Conservation (phyloP, 257 asterid species). For the Solanum sejunctum region DNA sequence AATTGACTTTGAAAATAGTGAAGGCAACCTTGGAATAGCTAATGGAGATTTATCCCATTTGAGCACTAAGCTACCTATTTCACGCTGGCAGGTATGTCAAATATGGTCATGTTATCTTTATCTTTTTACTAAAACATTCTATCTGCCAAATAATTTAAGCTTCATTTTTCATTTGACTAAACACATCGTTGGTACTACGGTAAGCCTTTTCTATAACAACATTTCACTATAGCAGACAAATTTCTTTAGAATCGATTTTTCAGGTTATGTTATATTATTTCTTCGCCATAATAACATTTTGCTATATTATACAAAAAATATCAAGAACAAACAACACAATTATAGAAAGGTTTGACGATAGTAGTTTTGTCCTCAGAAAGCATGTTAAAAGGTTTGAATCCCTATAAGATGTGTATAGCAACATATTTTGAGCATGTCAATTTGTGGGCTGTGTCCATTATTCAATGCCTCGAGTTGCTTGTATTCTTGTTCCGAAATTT, state of each 20-base stretch:
- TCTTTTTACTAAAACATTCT: not conserved
- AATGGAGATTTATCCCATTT: constrained; percentile 54
- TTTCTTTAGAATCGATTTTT: not conserved
- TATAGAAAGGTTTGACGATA: not conserved
- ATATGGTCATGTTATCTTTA: not conserved
- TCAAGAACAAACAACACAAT: not conserved
- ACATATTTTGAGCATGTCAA: not conserved
- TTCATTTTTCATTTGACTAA: not conserved
- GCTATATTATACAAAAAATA: not conserved
- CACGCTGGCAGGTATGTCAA: constrained; percentile 75
- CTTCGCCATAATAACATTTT: not conserved
- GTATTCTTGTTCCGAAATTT: not conserved
- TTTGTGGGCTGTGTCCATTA: not conserved
- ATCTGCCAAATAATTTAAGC: not conserved
- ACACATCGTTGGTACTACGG: not conserved
- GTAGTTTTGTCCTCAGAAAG: not conserved
- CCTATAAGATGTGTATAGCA: not conserved
- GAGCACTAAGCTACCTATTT: constrained; percentile 66
- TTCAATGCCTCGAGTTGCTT: not conserved
- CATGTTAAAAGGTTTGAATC: not conserved
- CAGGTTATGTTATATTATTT: not conserved
- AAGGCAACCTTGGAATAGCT: constrained; percentile 79
- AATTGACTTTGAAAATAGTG: constrained; percentile 83
- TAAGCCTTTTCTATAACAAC: not conserved
- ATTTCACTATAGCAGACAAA: not conserved